Base-by-base conservation (phyloP, 345 rosid genomes). In the Bruguiera parviflora region DNA sequence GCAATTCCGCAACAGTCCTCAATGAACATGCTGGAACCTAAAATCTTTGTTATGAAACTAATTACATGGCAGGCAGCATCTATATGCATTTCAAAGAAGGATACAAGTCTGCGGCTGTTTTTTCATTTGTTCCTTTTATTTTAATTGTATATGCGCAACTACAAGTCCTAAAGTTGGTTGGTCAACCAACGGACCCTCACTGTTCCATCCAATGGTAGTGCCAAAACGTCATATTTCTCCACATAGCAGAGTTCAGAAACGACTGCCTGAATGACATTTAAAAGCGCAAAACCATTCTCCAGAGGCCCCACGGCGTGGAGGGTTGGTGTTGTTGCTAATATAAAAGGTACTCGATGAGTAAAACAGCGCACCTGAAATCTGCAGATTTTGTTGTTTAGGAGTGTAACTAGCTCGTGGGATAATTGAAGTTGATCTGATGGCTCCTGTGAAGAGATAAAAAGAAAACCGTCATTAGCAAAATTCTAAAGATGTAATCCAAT, bases 231-330 rank as follows among this genome's bases (percentile, higher is more conserved):
- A n/a, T 77, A 73, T 72, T 89, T 92, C 81, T 89, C 92, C 43
- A 87, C 92, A 39, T 84, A 86, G 91, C 96, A 87, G 27, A 89
- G 81, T 71, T 89, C 89, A 28, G 91, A 84, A 71, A 91, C 86
- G 70, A 66, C 28, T 47, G 96, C 93, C 96, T 91, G 80, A 37
- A 60, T 59, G 0, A 28, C 18, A 32, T 31, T 15, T 6, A 10
- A 16, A 61, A 5, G 8, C 6, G 9, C 65, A 33, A 37, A 66
- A 31, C 39, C 25, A 33, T 56, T 29, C 15, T 37, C 22, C 21
- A 56, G 13, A 56, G 10, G 59, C 9, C 49, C 19, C 16, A 0
- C 49, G 4, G 49, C 0, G 18, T 43, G 49, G 49, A 15, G 16
- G 49, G 49, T 43, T 43, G 49, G 49, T 13, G 49, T 43, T 43